Evolutionary conservation across 306 rosid genomes (phyloP), one percentile per base, ranked within the genome.

Genomic region (Cicer pinnatifidum): DNA sequence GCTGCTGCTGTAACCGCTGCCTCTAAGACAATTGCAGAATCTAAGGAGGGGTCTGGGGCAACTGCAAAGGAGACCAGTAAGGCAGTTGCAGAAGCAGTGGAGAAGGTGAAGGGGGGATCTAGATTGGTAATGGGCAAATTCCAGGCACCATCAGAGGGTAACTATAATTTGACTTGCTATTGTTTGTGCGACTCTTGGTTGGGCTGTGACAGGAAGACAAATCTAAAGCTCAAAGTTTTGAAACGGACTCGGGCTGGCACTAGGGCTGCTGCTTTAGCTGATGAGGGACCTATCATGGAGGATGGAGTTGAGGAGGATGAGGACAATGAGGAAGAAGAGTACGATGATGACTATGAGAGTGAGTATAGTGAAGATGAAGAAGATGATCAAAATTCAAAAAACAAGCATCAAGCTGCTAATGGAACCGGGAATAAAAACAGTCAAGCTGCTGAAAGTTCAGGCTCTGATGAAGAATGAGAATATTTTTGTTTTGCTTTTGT

Each of bases 201-300:
- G 53, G 99, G 97, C 41, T 94, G 97, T 33, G 99, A 94, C 82
- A 88, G 82, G 59, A 88, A 73, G 84, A 82, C 91, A 64, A 87
- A 88, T 67, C 65, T 89, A 60, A 94, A 91, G 80, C 48, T 89
- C 59, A 94, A 91, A 80, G 41, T 94, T 73, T 84, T 91, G 91
- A 91, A 88, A 88, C 91, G 99, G n/a, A 91, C 97, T 35, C 87
- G 97, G 75, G 92, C 95, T 39, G 99, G 99, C 76, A 84, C 86
- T 65, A 84, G 97, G 62, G 91, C 86, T 3, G 85, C 75, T 61
- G 80, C 72, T 71, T 77, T 86, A 60, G 83, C 89, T 1, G 96
- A 84, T 12, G 88, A 84, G 77, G 88, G 88, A 56, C 85, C 85
- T 67, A 60, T 82, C 62, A 9, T 71, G 88, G 85, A 84, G 83